Conservation (phyloP, 202 grass and related monocot genomes). For the Elaeis oleifera region DNA sequence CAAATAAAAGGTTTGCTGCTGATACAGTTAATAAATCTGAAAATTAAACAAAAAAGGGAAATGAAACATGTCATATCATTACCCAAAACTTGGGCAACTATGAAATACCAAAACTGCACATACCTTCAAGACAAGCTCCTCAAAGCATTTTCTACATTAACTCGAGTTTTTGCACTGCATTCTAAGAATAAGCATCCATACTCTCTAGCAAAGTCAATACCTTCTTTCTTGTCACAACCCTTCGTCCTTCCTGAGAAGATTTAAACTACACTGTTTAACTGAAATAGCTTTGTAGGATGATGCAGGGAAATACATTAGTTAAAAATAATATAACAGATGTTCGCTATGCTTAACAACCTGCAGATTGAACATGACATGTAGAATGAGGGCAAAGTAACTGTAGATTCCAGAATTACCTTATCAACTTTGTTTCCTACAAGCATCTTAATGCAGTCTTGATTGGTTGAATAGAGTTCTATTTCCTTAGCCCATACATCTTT, state of each 20-base stretch:
- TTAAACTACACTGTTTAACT: not conserved
- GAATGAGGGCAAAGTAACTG: not conserved
- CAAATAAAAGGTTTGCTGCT: too few species aligned
- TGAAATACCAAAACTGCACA: not conserved
- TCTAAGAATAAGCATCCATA: slow-evolving; percentile 90
- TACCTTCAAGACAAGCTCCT: slow-evolving; percentile 92
- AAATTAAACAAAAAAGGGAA: too few species aligned
- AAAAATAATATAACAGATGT: too few species aligned
- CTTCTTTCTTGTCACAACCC: slow-evolving; percentile 83
- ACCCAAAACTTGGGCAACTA: too few species aligned
- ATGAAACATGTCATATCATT: too few species aligned
- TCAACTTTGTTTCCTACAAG: slow-evolving; percentile 97
- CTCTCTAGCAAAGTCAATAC: slow-evolving; percentile 86
- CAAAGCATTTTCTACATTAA: slow-evolving; percentile 95
- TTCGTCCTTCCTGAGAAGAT: slow-evolving; percentile 69
- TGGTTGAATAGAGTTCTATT: slow-evolving; percentile 96
- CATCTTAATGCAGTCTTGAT: slow-evolving; percentile 98
- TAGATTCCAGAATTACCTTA: slow-evolving; percentile 40
- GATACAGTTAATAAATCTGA: too few species aligned
- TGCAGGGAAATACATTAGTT: too few species aligned
- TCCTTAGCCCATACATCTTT: slow-evolving; percentile 94
- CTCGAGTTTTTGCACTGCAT: slow-evolving; percentile 91
- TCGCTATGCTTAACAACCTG: too few species aligned
- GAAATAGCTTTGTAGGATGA: not conserved
- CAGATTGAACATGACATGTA: too few species aligned